phyloP scores from a whole-genome alignment of 73 alveolate genomes.

The Tetrahymena thermophila region DNA sequence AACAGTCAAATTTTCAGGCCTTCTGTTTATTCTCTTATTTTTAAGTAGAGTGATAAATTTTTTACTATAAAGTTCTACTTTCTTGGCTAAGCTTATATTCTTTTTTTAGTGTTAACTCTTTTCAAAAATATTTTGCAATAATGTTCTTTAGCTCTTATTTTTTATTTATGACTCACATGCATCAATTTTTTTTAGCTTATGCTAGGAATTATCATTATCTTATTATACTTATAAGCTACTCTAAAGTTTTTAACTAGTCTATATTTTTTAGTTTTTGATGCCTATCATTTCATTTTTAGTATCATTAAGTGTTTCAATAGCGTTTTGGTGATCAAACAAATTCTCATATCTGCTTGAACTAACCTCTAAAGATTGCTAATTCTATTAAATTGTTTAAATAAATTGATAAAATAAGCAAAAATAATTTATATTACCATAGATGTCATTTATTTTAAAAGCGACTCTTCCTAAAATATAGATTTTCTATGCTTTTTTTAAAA shows the following conservation, averaged over 20 bases:
- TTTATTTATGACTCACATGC: neutral
- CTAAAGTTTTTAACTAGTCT: neutral
- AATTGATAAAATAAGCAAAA: no score
- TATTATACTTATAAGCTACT: neutral
- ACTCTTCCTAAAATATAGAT: neutral
- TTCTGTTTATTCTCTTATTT: neutral
- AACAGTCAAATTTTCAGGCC: neutral
- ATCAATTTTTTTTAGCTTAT: neutral
- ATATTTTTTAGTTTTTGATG: no score
- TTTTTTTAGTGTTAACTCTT: neutral
- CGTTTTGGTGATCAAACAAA: neutral
- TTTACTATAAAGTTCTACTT: neutral
- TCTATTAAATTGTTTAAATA: no score
- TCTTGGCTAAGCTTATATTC: neutral
- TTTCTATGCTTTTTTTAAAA: neutral
- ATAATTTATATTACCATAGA: neutral
- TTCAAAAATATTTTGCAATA: neutral
- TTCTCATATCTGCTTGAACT: neutral
- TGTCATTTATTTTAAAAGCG: neutral
- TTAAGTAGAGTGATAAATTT: neutral
- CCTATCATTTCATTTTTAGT: neutral
- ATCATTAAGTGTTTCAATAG: neutral
- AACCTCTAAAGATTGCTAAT: neutral
- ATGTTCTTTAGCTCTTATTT: neutral
- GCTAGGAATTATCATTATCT: neutral